Evolutionary conservation across 129 eudicot species (phyloP), one percentile per base, ranked within the genome.

Genomic region (Chrysanthemum makinoi): DNA sequence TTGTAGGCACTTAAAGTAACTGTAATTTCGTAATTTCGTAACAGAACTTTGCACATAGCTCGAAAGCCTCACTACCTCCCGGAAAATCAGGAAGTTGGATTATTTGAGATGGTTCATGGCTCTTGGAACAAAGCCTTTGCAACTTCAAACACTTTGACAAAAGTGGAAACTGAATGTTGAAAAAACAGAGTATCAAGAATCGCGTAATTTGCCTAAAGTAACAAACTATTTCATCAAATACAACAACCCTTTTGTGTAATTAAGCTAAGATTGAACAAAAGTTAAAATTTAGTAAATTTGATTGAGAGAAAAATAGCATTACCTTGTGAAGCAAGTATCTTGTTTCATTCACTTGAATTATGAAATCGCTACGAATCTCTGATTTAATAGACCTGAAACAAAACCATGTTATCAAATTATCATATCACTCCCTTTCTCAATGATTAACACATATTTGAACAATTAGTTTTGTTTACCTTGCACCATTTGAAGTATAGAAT

Each of bases 281-380:
- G 5, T 4, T 28, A 46, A 35, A 52, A 68, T 28, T 1, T 16
- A n/a, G 0, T 26, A 53, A 64, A 47, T 46, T 15, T 2, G 46
- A 19, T 48, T 4, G 14, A 49, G 10, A 39, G 9, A 39, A 39
- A 16, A 16, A 74, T 53, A 68, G 33, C 7, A 22, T 57, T 69
- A 94, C 98, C 98, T 94, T 89, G 82, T 94, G 98, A 70, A 94
- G 96, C 83, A 94, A 65, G 81, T 85, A 94, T 89, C 88, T 86
- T 57, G 70, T 73, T 51, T 86, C 97, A 53, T 89, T 79, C 48
- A 94, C 90, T 83, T 87, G 97, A 65, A 94, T 70, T 43, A 84
- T 73, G 61, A 94, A 74, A 86, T 94, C 98, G 79, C 86, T 79
- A 59, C 84, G 79, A 26, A 94, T 84, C 65, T 89, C 96, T 10